Conservation (phyloP, 306 rosid species). For the Trichosanthes cucumerina region DNA sequence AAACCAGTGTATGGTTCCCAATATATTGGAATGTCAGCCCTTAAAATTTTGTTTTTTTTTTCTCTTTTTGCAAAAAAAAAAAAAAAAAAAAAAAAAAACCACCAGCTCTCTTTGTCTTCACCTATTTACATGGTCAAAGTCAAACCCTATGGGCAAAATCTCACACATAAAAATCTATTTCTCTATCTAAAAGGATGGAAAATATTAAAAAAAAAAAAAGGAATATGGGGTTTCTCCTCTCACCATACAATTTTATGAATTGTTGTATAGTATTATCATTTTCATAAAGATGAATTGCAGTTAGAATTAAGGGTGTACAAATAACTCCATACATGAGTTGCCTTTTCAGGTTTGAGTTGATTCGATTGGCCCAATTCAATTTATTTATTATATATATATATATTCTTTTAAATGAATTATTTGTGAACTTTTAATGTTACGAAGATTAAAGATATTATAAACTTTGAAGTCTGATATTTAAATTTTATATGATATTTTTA, state of each 20-base stretch:
- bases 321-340: too few relatives aligned
- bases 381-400: too few relatives aligned
- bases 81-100: neutral
- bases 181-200: neutral
- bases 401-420: too few relatives aligned
- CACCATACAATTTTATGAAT: neutral
- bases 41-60: neutral
- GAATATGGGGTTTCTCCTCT: neutral
- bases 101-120: neutral
- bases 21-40: neutral
- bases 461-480: too few relatives aligned
- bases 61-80: neutral
- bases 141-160: neutral
- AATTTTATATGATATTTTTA: too few relatives aligned
- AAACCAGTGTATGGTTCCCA: slow-evolving; percentile 5
- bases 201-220: too few relatives aligned
- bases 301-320: too few relatives aligned
- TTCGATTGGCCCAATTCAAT: too few relatives aligned
- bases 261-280: neutral
- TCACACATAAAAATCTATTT: neutral
- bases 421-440: too few relatives aligned
- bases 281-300: neutral
- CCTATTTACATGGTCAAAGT: neutral
- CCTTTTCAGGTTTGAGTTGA: too few relatives aligned
- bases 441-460: too few relatives aligned